These are phyloP conservation scores for Lentinula guzmanii DNA, from an alignment of 768 basidiomycete species.

Conservation along the genomic window DNA sequence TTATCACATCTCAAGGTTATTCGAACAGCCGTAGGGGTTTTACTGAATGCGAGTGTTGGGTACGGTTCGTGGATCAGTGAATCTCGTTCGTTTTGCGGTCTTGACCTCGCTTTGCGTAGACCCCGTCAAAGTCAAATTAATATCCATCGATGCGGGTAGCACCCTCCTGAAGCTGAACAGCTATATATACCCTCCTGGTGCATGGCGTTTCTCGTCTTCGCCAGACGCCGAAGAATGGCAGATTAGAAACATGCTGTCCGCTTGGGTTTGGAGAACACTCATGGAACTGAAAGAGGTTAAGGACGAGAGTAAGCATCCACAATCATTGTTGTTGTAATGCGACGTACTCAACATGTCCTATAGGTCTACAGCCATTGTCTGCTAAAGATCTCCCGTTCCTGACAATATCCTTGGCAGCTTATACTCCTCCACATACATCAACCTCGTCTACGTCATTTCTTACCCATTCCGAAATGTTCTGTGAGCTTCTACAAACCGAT, in stretches of 20 bases:
- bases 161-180: slow-evolving; percentile 65
- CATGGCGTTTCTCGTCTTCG: slow-evolving; percentile 42
- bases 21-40: slow-evolving; percentile 71
- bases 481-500: slow-evolving; percentile 52
- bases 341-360: not conserved
- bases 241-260: slow-evolving; percentile 56
- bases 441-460: slow-evolving; percentile 34
- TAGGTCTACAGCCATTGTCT: slow-evolving; percentile 55
- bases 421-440: slow-evolving; percentile 47
- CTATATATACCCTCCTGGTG: slow-evolving; percentile 66
- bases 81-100: not conserved
- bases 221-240: slow-evolving; percentile 53
- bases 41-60: slow-evolving; percentile 72
- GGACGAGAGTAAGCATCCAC: slow-evolving; percentile 51
- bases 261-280: slow-evolving; percentile 77
- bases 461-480: slow-evolving; percentile 13
- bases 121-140: slow-evolving; percentile 61
- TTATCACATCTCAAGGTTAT: slow-evolving; percentile 64
- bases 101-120: slow-evolving; percentile 36
- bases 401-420: slow-evolving; percentile 50
- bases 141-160: slow-evolving; percentile 60
- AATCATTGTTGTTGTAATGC: not conserved
- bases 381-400: slow-evolving; percentile 61
- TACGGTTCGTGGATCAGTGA: slow-evolving; percentile 48
- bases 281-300: slow-evolving; percentile 66